Base-by-base conservation (phyloP, 2,329 filamentous ascomycete genomes). In the Neopestalotiopsis sp. region DNA sequence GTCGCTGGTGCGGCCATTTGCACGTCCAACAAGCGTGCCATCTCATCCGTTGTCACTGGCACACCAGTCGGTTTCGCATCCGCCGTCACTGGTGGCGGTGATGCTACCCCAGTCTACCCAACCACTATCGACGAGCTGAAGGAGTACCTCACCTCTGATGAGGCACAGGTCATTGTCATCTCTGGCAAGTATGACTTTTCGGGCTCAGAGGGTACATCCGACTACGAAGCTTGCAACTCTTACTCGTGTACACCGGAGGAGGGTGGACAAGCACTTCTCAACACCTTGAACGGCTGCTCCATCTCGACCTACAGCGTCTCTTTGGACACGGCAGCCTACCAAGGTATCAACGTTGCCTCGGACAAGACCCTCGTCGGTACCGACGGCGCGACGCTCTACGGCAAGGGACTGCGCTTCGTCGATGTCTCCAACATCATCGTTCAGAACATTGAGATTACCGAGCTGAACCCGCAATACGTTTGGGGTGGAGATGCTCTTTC, bases 381-480 rank as follows among this genome's bases (percentile, higher is more conserved):
- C 62, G 78, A 74, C 73, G 81, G 80, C 71, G 88, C 87, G 76
- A 75, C 88, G 38, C 88, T 90, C 76, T 85, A 84, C 74, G 87
- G 87, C 73, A 89, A 88, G 80, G 87, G 63, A 28, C n/a, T 89
- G 24, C 83, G 85, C 49, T 81, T 87, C n/a, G 79, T 81, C 67
- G 80, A 80, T 67, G 82, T 81, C 24, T 83, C 77, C 75, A 89
- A 90, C 77, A 80, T 90, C 74, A 89, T 90, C 74, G 85, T 89
- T 76, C 87, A 87, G 81, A 88, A 87, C 77, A 78, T 88, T 65
- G 81, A 84, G 59, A 82, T 88, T 72, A 86, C 85, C 65, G 79
- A 86, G 61, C 78, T 89, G 65, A 88, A 89, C 80, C 81, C 85
- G 17, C 73, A 85, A 74, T 86, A 87, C 72, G 85, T 89, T 72